A percentile compares a stretch with the other conserved stretches of the same genome.
These are phyloP conservation scores for Afroboletus lepidellus DNA, from an alignment of 1,284 basidiomycete species.

Conservation along the genomic window DNA sequence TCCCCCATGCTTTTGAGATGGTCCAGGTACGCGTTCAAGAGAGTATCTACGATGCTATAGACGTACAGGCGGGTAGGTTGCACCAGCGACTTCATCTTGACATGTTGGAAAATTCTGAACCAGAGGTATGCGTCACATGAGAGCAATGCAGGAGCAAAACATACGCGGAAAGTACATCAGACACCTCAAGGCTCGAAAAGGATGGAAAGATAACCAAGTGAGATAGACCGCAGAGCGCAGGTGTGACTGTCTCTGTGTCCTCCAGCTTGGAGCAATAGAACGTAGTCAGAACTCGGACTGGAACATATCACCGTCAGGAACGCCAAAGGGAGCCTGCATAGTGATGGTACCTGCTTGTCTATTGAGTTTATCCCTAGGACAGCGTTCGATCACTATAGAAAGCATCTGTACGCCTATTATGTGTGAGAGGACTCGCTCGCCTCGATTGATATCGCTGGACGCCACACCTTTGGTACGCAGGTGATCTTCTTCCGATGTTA, in stretches of 20 bases:
- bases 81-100: conserved; percentile 79
- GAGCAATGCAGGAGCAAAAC: conserved; percentile 22
- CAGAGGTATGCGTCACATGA: neutral
- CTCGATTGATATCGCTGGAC: conserved; percentile 4
- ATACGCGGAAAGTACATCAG: conserved; percentile 68
- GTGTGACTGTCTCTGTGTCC: conserved; percentile 79
- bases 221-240: conserved; percentile 72
- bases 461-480: conserved; percentile 73
- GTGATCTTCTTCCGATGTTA: conserved; percentile 83
- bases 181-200: conserved; percentile 72
- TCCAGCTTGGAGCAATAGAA: conserved; percentile 90
- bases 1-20: conserved; percentile 73
- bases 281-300: conserved; percentile 77
- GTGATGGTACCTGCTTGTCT: conserved; percentile 73
- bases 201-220: conserved; percentile 64
- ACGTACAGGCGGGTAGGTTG: conserved; percentile 84
- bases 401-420: conserved; percentile 75
- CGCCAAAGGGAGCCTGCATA: neutral
- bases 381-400: conserved; percentile 60
- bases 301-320: conserved; percentile 9
- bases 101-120: conserved; percentile 70
- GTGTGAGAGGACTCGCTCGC: conserved; percentile 6
- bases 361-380: conserved; percentile 68
- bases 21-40: conserved; percentile 72
- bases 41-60: conserved; percentile 78